Evolutionary conservation across 345 rosid species (phyloP).

Genomic region (Limnanthes douglasii): DNA sequence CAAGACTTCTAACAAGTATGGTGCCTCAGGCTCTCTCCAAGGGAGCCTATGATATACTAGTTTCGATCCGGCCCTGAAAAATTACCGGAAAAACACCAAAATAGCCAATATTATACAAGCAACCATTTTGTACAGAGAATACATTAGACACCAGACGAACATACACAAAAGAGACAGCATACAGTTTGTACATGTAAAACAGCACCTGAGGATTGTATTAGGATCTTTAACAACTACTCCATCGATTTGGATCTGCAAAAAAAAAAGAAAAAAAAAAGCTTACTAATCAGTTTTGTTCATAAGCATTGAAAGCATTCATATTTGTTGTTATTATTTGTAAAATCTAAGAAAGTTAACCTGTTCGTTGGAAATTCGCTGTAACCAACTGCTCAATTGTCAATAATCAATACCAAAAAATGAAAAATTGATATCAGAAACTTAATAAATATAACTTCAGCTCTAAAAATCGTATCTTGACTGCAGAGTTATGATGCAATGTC

Average conservation of each 20-base stretch:
- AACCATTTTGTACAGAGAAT: too few species aligned
- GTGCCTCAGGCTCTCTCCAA: conserved; percentile 79
- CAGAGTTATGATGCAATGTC: too few species aligned
- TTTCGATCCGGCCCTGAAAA: conserved; percentile 38
- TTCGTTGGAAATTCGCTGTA: conserved; percentile 71
- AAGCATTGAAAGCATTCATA: too few species aligned
- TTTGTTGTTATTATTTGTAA: too few species aligned
- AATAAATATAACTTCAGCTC: background rate
- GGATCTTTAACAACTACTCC: conserved; percentile 48
- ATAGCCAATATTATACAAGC: too few species aligned
- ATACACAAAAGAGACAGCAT: background rate
- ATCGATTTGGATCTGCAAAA: conserved; percentile 44
- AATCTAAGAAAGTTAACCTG: conserved; percentile 48
- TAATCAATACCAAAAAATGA: background rate
- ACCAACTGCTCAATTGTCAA: conserved; percentile 41
- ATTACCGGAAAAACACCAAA: background rate
- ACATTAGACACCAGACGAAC: too few species aligned
- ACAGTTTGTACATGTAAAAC: background rate
- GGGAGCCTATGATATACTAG: conserved; percentile 73
- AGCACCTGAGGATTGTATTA: conserved; percentile 34
- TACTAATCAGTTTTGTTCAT: background rate
- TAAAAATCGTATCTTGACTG: too few species aligned
- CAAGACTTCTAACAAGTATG: conserved; percentile 29
- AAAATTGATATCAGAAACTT: background rate
- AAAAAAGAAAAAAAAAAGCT: background rate